Base-by-base conservation (phyloP, 306 rosid genomes). In the Fagus sylvatica region DNA sequence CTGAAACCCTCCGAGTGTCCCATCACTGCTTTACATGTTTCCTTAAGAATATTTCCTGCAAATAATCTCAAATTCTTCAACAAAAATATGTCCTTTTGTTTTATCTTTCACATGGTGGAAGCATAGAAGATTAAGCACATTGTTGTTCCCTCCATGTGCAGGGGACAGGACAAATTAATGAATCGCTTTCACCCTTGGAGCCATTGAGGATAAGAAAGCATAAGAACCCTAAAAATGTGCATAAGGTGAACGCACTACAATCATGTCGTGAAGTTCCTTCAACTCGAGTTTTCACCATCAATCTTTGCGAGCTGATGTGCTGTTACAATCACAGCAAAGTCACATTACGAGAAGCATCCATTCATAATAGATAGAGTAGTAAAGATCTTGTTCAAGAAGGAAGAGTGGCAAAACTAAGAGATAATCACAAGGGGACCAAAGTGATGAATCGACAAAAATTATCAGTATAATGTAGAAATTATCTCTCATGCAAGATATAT, bases 241-340 rank as follows among this genome's bases (percentile, higher is more conserved):
- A 65, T 68, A 71, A 11, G 22, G 79, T 15, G 75, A 32, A 17
- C 8, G 28, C 55, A 43, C 56, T 40, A 40, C 33, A 48, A 15
- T 53, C 42, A n/a, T 55, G 46, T 37, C 33, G 41, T 28, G 77
- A 39, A 53, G 60, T 51, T 30, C 59, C 28, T 36, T 49, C 10
- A 0, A 39, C 17, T 2, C 33, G 67, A 53, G 1, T 69, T 70
- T 61, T 68, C 56, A 5, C 72, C 73, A 49, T 74, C 79, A 68
- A 74, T 48, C 64, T 74, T 46, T 69, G 34, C 33, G 42, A 70
- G 60, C n/a, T 7, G 6, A 22, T 10, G 84, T 51, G 65, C 71
- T 48, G 33, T 74, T 66, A 56, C 66, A 12, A 43, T 67, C 76
- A 74, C 76, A 80, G 41, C 42, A 33, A 79, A 39, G 56, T 36